Conservation (phyloP, 352 stramenopile species). For the Globisporangium alternatum region DNA sequence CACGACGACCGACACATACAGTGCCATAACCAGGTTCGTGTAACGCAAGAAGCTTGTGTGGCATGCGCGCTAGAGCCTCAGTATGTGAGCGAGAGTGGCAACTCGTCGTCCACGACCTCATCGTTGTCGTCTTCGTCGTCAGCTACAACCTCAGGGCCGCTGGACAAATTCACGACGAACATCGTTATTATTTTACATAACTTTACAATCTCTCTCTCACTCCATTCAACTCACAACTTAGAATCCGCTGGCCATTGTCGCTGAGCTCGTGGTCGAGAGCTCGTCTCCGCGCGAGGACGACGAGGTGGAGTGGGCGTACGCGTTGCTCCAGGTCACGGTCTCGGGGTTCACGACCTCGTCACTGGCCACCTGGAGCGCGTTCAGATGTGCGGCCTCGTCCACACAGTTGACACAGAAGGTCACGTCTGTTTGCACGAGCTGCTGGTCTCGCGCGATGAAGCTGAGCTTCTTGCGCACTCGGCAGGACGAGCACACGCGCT, state of each 20-base stretch:
- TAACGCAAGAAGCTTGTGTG: background rate
- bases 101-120: too few species aligned
- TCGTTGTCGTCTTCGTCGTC: too few species aligned
- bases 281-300: background rate
- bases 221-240: background rate
- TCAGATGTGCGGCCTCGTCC: background rate
- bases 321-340: constrained; percentile 1
- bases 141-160: too few species aligned
- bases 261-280: background rate
- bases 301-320: background rate
- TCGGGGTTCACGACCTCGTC: background rate
- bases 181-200: background rate
- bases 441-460: background rate
- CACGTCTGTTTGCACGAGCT: background rate
- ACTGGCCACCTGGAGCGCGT: background rate
- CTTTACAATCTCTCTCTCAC: background rate
- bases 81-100: too few species aligned
- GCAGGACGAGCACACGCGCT: constrained; percentile 5
- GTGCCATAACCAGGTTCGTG: too few species aligned
- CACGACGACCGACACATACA: too few species aligned
- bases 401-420: constrained; percentile 1
- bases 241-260: background rate
- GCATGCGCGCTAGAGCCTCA: too few species aligned
- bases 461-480: background rate
- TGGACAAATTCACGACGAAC: too few species aligned